A percentile compares a stretch with the other conserved stretches of the same genome.
phyloP scores from a whole-genome alignment of 345 rosid species.

The Eucalyptus cloeziana region DNA sequence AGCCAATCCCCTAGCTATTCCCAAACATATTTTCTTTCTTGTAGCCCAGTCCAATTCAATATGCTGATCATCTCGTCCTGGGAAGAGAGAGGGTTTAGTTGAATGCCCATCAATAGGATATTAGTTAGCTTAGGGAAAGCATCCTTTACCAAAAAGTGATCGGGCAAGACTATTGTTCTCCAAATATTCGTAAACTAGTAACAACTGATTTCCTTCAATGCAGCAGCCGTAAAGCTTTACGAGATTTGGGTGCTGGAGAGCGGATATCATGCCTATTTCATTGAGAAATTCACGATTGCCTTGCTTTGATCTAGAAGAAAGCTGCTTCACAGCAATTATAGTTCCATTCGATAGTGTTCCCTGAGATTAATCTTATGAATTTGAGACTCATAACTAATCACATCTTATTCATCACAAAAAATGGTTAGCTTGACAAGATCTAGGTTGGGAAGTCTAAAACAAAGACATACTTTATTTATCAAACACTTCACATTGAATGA shows the following conservation, averaged over 20 bases:
- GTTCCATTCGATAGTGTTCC: constrained; percentile 37
- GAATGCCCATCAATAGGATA: background rate
- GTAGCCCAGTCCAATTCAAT: constrained; percentile 41
- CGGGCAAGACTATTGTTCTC: constrained; percentile 55
- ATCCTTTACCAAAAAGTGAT: constrained; percentile 34
- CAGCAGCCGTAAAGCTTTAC: constrained; percentile 54
- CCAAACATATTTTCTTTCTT: constrained; percentile 36
- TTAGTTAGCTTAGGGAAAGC: background rate
- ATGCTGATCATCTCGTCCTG: constrained; percentile 27
- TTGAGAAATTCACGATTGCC: constrained; percentile 60
- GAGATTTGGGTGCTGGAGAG: constrained; percentile 52
- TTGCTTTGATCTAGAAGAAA: constrained; percentile 59
- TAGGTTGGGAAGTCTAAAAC: background rate
- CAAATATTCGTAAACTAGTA: constrained; percentile 50
- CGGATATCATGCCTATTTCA: constrained; percentile 65
- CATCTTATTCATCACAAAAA: background rate
- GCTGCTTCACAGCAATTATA: constrained; percentile 59
- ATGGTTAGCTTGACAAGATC: background rate
- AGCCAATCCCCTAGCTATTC: constrained; percentile 48
- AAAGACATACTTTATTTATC: background rate
- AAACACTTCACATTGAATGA: background rate
- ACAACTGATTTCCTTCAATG: constrained; percentile 47
- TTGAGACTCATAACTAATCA: background rate
- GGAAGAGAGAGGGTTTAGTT: background rate
- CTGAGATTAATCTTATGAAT: constrained; percentile 4